Evolutionary conservation across 345 rosid species (phyloP).

Genomic region (Atalantia buxifolia): DNA sequence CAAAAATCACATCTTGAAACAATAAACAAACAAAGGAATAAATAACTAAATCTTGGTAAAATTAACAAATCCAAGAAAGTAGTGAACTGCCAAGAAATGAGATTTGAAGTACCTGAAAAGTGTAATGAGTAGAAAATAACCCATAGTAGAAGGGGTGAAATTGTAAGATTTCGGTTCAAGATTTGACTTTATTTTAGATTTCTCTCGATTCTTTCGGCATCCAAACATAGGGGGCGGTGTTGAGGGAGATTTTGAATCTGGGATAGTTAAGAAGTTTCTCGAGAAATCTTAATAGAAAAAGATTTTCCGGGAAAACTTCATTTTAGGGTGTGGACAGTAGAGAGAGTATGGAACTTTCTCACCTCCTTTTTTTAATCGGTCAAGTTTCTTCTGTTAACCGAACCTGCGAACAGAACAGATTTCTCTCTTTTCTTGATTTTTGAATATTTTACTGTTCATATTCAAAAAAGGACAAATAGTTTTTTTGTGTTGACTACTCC

Average conservation of each 20-base stretch:
- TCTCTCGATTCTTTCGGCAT: conserved; percentile 21
- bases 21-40: neutral
- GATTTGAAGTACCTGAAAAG: conserved; percentile 19
- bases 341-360: neutral
- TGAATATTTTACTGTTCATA: too few species aligned
- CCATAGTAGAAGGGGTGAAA: conserved; percentile 4
- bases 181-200: conserved; percentile 17
- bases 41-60: too few species aligned
- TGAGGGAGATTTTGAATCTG: neutral
- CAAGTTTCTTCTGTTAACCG: neutral
- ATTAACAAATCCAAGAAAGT: neutral
- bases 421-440: neutral
- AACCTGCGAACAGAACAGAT: neutral
- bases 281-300: neutral
- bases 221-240: conserved; percentile 20
- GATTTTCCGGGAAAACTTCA: neutral
- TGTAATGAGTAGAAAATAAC: neutral
- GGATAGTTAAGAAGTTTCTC: neutral
- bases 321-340: neutral
- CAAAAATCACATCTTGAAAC: conserved; percentile 7
- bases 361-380: neutral
- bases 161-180: conserved; percentile 2
- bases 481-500: too few species aligned
- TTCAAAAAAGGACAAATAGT: too few species aligned
- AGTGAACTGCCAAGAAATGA: neutral